Conservation (phyloP, 176 grass and related monocot species). For the Musa troglodytarum region DNA sequence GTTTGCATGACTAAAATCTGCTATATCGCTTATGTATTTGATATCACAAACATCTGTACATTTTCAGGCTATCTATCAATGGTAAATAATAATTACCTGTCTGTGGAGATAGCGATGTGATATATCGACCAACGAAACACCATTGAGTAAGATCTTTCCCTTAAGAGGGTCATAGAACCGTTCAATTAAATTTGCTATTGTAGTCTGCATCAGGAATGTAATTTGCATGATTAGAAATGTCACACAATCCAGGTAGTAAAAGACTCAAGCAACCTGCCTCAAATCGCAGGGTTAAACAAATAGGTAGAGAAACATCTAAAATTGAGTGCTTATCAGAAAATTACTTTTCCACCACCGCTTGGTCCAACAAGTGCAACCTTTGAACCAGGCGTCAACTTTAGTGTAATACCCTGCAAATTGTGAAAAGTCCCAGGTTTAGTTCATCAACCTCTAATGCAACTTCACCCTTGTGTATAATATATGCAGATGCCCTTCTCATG, state of each 20-base stretch:
- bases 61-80: neutral
- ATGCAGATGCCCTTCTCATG: neutral
- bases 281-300: neutral
- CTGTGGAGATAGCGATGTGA: constrained; percentile 72
- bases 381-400: constrained; percentile 80
- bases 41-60: neutral
- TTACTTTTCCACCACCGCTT: constrained; percentile 90
- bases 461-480: neutral
- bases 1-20: neutral
- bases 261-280: neutral
- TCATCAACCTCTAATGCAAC: neutral
- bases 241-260: neutral
- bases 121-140: constrained; percentile 73
- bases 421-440: neutral
- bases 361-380: constrained; percentile 98
- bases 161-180: constrained; percentile 95
- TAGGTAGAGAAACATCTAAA: neutral
- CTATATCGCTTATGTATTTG: neutral
- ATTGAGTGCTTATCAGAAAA: constrained; percentile 10
- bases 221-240: neutral
- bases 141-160: constrained; percentile 77
- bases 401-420: constrained; percentile 64
- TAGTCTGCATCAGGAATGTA: constrained; percentile 54
- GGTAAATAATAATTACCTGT: constrained; percentile 41
- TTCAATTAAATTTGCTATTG: constrained; percentile 98